Evolutionary conservation across 192 early-diverging fungal genomes (phyloP).

Genomic region (Lobosporangium transversale): DNA sequence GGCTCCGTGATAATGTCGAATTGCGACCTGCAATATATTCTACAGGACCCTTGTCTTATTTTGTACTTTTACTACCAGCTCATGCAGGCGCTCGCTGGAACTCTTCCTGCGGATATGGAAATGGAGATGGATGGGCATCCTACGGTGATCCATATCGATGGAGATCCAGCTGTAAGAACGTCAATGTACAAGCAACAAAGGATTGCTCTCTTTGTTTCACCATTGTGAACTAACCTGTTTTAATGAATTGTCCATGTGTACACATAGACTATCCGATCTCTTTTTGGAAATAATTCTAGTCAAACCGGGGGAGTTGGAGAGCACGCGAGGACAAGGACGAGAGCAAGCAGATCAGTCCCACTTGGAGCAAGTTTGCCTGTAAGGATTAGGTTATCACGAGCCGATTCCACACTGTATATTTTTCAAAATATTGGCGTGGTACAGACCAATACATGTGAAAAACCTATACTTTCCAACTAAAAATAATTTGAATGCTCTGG

Average conservation of each 20-base stretch:
- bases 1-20: neutral
- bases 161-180: conserved; percentile 28
- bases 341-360: conserved; percentile 20
- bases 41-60: neutral
- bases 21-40: neutral
- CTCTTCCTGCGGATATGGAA: conserved; percentile 16
- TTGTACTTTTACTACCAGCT: conserved; percentile 10
- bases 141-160: conserved; percentile 22
- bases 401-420: conserved; percentile 1
- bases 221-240: no score
- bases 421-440: no score
- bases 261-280: conserved; percentile 18
- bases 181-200: neutral
- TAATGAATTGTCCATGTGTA: neutral
- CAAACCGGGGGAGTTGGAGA: conserved; percentile 17
- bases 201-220: conserved; percentile 3
- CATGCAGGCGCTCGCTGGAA: conserved; percentile 45
- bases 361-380: conserved; percentile 33
- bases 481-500: no score
- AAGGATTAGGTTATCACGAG: conserved; percentile 13
- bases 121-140: conserved; percentile 21
- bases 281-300: conserved; percentile 8
- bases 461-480: no score
- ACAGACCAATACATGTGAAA: conserved; percentile 30
- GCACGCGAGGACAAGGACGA: conserved; percentile 13